Evolutionary conservation across 2,329 filamentous ascomycete species (phyloP).

Genomic region (Curvularia lunata): DNA sequence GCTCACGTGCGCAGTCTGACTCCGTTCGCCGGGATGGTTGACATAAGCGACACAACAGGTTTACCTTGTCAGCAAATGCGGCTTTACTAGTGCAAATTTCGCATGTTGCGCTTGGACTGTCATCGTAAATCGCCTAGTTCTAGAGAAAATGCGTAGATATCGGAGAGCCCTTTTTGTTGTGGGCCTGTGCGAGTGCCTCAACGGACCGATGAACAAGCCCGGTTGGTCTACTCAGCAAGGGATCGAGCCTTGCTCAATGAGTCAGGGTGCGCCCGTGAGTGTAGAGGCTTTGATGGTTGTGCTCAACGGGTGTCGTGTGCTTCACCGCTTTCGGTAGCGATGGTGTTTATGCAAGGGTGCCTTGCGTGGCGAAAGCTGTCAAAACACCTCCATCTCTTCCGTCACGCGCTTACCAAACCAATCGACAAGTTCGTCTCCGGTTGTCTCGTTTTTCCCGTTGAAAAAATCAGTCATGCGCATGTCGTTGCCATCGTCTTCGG

Average conservation of each 20-base stretch:
- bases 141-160: conserved; percentile 17
- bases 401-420: conserved; percentile 83
- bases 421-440: conserved; percentile 70
- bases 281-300: not conserved
- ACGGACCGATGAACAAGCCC: conserved; percentile 5
- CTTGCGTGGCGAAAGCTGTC: conserved; percentile 10
- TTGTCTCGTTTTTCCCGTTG: conserved; percentile 53
- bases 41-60: not conserved
- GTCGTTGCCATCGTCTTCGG: conserved; percentile 72
- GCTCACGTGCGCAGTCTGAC: not conserved
- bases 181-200: conserved; percentile 20
- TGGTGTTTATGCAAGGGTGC: not conserved
- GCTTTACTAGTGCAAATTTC: not conserved
- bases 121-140: conserved; percentile 3
- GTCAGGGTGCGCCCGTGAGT: not conserved
- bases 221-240: not conserved
- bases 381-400: conserved; percentile 76
- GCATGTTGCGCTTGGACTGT: not conserved
- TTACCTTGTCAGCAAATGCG: conserved; percentile 2
- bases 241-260: not conserved
- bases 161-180: conserved; percentile 16
- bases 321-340: conserved; percentile 1
- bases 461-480: conserved; percentile 80
- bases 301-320: conserved; percentile 6
- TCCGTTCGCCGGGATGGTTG: not conserved